Evolutionary conservation across 2,329 filamentous ascomycete species (phyloP).

Genomic region (Chaetomium olivaceum): DNA sequence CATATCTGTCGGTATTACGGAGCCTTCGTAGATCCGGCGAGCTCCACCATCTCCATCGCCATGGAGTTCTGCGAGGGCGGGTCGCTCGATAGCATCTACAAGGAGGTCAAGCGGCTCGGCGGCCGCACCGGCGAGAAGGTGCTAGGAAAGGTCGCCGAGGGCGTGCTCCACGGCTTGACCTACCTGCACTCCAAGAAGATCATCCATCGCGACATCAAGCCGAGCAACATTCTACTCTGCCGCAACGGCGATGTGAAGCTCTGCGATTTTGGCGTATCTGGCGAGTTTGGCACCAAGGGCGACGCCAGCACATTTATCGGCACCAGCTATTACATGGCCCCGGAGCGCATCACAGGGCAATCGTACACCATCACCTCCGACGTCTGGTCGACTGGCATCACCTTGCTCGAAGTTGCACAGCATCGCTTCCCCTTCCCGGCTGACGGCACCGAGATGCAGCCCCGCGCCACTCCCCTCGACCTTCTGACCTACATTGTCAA

Average conservation of each 20-base stretch:
- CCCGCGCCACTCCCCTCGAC: conserved; percentile 88
- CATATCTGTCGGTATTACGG: conserved; percentile 98
- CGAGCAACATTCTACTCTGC: conserved; percentile 92
- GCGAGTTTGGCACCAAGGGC: conserved; percentile 97
- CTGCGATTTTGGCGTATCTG: conserved; percentile 96
- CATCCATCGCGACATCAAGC: conserved; percentile 98
- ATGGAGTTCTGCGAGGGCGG: conserved; percentile 99
- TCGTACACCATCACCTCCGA: conserved; percentile 98
- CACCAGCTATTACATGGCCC: conserved; percentile 99
- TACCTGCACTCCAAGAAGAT: conserved; percentile 96
- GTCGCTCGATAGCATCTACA: conserved; percentile 94
- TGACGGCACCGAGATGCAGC: conserved; percentile 93
- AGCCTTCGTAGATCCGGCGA: conserved; percentile 93
- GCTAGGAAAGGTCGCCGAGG: conserved; percentile 92
- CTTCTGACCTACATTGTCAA: conserved; percentile 95
- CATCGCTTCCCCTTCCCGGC: conserved; percentile 98
- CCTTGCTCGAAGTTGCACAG: conserved; percentile 97
- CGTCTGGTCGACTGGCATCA: conserved; percentile 97
- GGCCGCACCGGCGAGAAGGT: conserved; percentile 97
- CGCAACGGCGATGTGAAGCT: conserved; percentile 93
- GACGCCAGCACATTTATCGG: conserved; percentile 99
- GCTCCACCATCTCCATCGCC: conserved; percentile 93
- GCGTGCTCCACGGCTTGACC: conserved; percentile 87
- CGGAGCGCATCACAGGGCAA: conserved; percentile 95
- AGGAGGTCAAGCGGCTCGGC: conserved; percentile 92